Evolutionary conservation across 176 grass and related monocot species (phyloP), one percentile per base, ranked within the genome.

Genomic region (Cymbopogon citratus): DNA sequence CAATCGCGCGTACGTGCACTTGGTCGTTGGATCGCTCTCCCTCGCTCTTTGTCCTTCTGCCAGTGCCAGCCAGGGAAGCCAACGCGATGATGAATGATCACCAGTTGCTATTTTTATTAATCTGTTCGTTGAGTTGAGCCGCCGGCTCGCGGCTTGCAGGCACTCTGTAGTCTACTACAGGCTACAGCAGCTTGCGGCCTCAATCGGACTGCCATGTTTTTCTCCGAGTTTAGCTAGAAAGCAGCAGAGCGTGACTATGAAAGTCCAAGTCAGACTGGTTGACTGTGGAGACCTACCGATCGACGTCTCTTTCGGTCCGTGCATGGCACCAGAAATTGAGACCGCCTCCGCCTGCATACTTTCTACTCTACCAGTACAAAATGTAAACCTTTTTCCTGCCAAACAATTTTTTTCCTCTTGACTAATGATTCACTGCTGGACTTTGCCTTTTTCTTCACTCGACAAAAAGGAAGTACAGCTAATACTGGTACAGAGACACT

Each of bases 251-350:
- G n/a, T n/a, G 62, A 38, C 45, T 84, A 80, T 75, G 23, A 41
- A 80, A 80, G 76, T 84, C 82, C 65, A 52, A 61, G 65, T 48
- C 41, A 12, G 75, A 80, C 63, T 9, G 15, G 69, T 83, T 81
- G 66, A 73, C 75, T 14, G 1, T 14, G 62, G 26, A 23, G 77
- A 79, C 38, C 28, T 29, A 28, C 16, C 14, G 21, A 43, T 61
- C 48, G 9, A 16, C 12, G 80, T 72, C 80, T 65, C 71, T 80
- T 43, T 75, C 63, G 36, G 45, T 33, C 61, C 70, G 61, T 85
- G 70, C 81, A 51, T 63, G 24, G 23, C 26, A n/a, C 61, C 49
- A 80, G 41, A 67, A 87, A 79, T 23, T 12, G 12, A 34, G 15
- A 36, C 26, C 6, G 10, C 46, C 26, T 12, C 26, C 6, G 10